Evolutionary conservation across 1,284 basidiomycete genomes (phyloP).

Genomic region (Cryptococcus jaspeensis): DNA sequence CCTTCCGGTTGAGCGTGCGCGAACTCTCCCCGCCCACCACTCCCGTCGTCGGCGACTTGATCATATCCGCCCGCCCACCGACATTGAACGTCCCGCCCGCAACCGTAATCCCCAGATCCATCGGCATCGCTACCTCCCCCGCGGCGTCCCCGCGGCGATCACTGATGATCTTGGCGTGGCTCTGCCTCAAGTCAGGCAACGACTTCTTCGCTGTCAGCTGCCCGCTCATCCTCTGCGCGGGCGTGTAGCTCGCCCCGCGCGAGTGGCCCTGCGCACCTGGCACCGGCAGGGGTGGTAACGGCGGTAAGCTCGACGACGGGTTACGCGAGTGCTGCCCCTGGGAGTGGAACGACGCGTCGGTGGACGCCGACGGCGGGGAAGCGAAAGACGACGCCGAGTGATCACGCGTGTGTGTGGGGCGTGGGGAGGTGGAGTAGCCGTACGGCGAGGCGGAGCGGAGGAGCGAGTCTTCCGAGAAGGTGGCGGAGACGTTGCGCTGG

Average conservation of each 20-base stretch:
- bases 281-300: conserved; percentile 1
- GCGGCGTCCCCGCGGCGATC: conserved; percentile 36
- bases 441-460: conserved; percentile 4
- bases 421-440: conserved; percentile 4
- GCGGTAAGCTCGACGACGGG: conserved; percentile 21
- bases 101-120: conserved; percentile 34
- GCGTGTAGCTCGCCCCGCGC: conserved; percentile 46
- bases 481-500: conserved; percentile 23
- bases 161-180: conserved; percentile 54
- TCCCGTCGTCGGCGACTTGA: conserved; percentile 12
- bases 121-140: conserved; percentile 23
- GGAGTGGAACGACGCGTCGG: conserved; percentile 29
- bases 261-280: conserved; percentile 25
- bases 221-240: conserved; percentile 43
- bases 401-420: conserved; percentile 15
- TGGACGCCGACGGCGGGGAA: conserved; percentile 33
- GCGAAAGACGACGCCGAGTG: conserved; percentile 26
- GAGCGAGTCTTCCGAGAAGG: conserved; percentile 31
- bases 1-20: conserved; percentile 20
- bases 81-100: conserved; percentile 10
- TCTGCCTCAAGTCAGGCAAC: conserved; percentile 75
- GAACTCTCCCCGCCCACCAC: conserved; percentile 11
- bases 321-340: conserved; percentile 30
- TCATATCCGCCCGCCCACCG: conserved; percentile 12
- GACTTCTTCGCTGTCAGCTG: conserved; percentile 71